phyloP scores from a whole-genome alignment of 352 stramenopile genomes.

The Globisporangium carolinianum region DNA sequence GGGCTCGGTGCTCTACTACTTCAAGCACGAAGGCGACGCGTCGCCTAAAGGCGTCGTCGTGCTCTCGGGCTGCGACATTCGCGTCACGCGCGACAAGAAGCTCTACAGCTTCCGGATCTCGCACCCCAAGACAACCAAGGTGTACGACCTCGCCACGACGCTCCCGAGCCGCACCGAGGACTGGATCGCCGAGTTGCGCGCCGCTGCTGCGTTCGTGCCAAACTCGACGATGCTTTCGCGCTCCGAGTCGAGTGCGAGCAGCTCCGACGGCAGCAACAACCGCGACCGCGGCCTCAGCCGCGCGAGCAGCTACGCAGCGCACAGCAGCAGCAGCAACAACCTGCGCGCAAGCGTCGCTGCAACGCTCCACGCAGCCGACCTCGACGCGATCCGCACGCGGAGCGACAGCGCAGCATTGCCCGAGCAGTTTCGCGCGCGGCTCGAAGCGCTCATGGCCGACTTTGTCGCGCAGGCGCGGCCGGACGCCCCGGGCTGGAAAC shows the following conservation, averaged over 20 bases:
- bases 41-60: conserved; percentile 54
- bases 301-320: neutral
- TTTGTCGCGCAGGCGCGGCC: conserved; percentile 46
- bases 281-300: neutral
- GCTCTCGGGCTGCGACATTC: conserved; percentile 51
- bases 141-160: conserved; percentile 59
- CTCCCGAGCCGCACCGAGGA: conserved; percentile 42
- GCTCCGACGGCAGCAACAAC: conserved; percentile 1
- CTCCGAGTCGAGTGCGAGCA: conserved; percentile 5
- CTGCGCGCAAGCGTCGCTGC: conserved; percentile 12
- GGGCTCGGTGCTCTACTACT: conserved; percentile 63
- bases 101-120: conserved; percentile 73
- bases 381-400: conserved; percentile 7
- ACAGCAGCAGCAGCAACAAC: conserved; percentile 1
- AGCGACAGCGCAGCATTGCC: conserved; percentile 25
- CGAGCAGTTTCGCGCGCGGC: conserved; percentile 22
- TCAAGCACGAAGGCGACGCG: conserved; percentile 61
- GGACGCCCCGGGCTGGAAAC: conserved; percentile 49
- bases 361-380: conserved; percentile 8
- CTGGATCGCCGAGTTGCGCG: conserved; percentile 45
- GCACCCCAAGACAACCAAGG: conserved; percentile 58
- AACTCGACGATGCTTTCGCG: conserved; percentile 5
- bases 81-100: conserved; percentile 51
- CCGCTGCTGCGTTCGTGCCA: conserved; percentile 27
- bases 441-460: conserved; percentile 55